Conservation (phyloP, 2,329 filamentous ascomycete genomes). For the Pseudopithomyces chartarum region DNA sequence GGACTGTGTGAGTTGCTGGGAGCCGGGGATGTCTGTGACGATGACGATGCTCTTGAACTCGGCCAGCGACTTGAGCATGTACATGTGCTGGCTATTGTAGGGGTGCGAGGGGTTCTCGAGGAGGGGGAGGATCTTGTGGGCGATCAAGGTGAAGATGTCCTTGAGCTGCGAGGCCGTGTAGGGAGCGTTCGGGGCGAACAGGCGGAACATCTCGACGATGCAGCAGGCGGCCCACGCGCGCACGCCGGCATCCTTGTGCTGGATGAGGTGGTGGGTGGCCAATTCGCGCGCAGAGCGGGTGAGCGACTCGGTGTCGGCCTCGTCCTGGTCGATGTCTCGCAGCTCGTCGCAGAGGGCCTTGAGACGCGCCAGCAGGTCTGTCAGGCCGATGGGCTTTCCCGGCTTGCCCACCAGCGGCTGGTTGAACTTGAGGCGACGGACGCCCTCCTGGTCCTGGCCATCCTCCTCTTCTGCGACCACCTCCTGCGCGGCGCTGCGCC, state of each 20-base stretch:
- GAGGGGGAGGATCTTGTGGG: slow-evolving; percentile 80
- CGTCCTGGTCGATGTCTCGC: slow-evolving; percentile 83
- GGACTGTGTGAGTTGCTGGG: slow-evolving; percentile 70
- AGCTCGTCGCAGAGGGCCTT: slow-evolving; percentile 83
- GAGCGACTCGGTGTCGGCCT: slow-evolving; percentile 81
- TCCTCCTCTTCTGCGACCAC: slow-evolving; percentile 28
- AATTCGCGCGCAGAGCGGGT: slow-evolving; percentile 83
- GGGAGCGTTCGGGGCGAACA: slow-evolving; percentile 93
- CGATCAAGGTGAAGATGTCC: slow-evolving; percentile 92
- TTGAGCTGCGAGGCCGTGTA: slow-evolving; percentile 90
- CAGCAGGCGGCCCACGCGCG: slow-evolving; percentile 88
- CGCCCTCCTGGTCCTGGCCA: slow-evolving; percentile 31
- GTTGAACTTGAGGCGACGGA: slow-evolving; percentile 70
- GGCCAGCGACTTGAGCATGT: slow-evolving; percentile 84
- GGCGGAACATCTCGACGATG: slow-evolving; percentile 87
- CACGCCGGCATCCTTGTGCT: slow-evolving; percentile 92
- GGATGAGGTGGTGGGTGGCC: slow-evolving; percentile 77
- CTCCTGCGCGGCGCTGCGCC: slow-evolving; percentile 42
- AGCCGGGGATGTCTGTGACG: slow-evolving; percentile 82
- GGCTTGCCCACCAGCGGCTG: slow-evolving; percentile 89
- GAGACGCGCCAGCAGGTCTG: slow-evolving; percentile 79
- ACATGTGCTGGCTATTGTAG: slow-evolving; percentile 92
- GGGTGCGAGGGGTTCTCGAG: slow-evolving; percentile 85
- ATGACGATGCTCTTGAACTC: slow-evolving; percentile 95
- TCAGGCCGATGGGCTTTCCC: slow-evolving; percentile 84